A percentile compares a stretch with the other conserved stretches of the same genome.
These are phyloP conservation scores for Sanghuangporus weigelae DNA, from an alignment of 1,284 basidiomycete genomes.

Conservation along the genomic window DNA sequence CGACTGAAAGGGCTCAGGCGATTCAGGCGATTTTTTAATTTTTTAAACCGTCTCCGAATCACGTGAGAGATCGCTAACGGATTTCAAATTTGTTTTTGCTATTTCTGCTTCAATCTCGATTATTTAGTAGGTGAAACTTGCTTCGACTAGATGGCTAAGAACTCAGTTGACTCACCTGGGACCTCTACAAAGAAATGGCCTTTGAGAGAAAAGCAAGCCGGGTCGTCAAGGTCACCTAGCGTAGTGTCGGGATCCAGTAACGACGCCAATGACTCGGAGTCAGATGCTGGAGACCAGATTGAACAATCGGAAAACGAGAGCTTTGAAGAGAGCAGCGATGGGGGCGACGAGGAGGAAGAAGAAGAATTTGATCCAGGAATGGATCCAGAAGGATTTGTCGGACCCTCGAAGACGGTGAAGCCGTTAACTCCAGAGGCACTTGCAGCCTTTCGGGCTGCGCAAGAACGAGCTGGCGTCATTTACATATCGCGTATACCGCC, in stretches of 20 bases:
- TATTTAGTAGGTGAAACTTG: neutral
- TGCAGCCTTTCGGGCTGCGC: slow-evolving; percentile 62
- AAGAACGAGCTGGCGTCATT: slow-evolving; percentile 76
- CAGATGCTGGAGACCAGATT: slow-evolving; percentile 27
- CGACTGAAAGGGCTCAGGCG: neutral
- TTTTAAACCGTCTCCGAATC: neutral
- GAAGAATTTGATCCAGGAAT: slow-evolving; percentile 33
- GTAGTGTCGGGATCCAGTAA: slow-evolving; percentile 20
- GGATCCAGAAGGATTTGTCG: slow-evolving; percentile 54
- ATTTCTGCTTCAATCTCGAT: neutral
- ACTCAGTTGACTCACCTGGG: neutral
- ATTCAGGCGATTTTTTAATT: neutral
- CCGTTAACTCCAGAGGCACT: slow-evolving; percentile 69
- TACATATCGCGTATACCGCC: slow-evolving; percentile 97
- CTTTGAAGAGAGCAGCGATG: slow-evolving; percentile 26
- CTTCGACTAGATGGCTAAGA: neutral
- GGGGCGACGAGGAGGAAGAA: slow-evolving; percentile 25
- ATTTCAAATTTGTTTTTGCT: too few relatives aligned
- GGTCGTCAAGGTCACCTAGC: slow-evolving; percentile 18
- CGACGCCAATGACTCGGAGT: slow-evolving; percentile 20
- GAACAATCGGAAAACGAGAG: slow-evolving; percentile 20
- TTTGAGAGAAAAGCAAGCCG: slow-evolving; percentile 19
- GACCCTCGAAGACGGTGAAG: slow-evolving; percentile 55
- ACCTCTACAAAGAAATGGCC: neutral
- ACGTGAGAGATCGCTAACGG: neutral